Evolutionary conservation across 176 grass and related monocot genomes (phyloP), one percentile per base, ranked within the genome.

Genomic region (Eragrostis curvula): DNA sequence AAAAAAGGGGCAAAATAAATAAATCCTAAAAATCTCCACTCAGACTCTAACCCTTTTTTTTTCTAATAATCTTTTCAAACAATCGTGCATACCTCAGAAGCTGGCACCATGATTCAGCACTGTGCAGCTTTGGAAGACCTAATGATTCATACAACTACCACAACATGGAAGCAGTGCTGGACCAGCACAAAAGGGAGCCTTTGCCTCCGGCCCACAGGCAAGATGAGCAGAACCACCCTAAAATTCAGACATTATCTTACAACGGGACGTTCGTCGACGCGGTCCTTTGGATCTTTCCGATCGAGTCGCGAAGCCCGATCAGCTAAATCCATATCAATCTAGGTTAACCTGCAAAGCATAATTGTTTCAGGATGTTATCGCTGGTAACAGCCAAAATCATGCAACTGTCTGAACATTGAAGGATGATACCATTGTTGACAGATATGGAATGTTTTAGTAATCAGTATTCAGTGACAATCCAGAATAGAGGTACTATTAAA

Each of bases 71-170:
- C 15, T 53, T 61, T 61, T 61, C 20, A 61, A 74, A 32, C 48
- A 59, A 43, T 48, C 39, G 81, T 79, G 68, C 68, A 57, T 81
- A 61, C 78, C 66, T 72, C 72, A 39, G 71, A 77, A 85, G 83
- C 78, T 82, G 88, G 66, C 88, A 68, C 23, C 83, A 73, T 73
- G 83, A 90, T 90, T 78, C 73, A 73, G 46, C 79, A 66, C 58
- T 21, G 83, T 77, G 83, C 49, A 81, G 78, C 83, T 82, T 78
- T 52, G 73, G 59, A 73, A 73, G 79, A 30, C 49, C 73, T 82
- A 78, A 86, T 86, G 42, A 86, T 86, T 90, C 52, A 78, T 67
- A 77, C 79, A 63, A 78, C 83, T 70, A 80, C 79, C 66, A 60
- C 72, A 68, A 73, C 78, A 78, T 56, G 25, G 82, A 78, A 68